phyloP scores from a whole-genome alignment of 257 asterid species.

The Oldenlandia corymbosa region DNA sequence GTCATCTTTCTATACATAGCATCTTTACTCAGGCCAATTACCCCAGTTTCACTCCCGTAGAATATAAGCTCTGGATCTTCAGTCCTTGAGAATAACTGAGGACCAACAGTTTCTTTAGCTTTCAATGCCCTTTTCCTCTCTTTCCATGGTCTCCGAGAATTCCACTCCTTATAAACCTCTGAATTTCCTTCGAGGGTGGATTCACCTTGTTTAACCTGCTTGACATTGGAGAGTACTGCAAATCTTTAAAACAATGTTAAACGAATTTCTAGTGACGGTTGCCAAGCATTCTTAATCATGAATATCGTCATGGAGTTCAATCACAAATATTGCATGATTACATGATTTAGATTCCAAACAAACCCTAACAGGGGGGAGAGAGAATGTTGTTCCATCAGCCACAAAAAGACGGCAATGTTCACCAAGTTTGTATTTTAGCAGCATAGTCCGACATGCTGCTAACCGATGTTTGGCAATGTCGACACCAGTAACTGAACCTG shows the following conservation, averaged over 20 bases:
- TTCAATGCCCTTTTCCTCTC: conserved; percentile 68
- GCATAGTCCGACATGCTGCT: conserved; percentile 90
- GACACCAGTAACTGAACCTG: conserved; percentile 88
- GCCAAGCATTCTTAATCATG: neutral
- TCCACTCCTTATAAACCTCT: conserved; percentile 66
- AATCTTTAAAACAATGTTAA: conserved; percentile 14
- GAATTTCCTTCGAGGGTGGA: conserved; percentile 24
- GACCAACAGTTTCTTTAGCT: conserved; percentile 34
- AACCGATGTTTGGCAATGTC: conserved; percentile 82
- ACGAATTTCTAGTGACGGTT: neutral
- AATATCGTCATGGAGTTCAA: conserved; percentile 6
- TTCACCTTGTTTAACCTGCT: conserved; percentile 22
- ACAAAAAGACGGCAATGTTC: conserved; percentile 82
- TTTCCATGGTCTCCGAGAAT: conserved; percentile 67
- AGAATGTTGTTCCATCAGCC: conserved; percentile 87
- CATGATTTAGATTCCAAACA: conserved; percentile 35
- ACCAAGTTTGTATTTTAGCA: conserved; percentile 73
- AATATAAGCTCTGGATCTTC: conserved; percentile 81
- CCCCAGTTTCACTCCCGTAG: conserved; percentile 73
- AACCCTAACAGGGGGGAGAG: conserved; percentile 52
- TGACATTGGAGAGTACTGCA: conserved; percentile 9
- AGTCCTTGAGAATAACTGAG: conserved; percentile 30
- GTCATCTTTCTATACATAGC: conserved; percentile 36
- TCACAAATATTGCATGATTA: conserved; percentile 19
- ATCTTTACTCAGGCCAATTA: conserved; percentile 60